Evolutionary conservation across 2,329 filamentous ascomycete species (phyloP), one percentile per base, ranked within the genome.

Genomic region (Monilinia fructicola): DNA sequence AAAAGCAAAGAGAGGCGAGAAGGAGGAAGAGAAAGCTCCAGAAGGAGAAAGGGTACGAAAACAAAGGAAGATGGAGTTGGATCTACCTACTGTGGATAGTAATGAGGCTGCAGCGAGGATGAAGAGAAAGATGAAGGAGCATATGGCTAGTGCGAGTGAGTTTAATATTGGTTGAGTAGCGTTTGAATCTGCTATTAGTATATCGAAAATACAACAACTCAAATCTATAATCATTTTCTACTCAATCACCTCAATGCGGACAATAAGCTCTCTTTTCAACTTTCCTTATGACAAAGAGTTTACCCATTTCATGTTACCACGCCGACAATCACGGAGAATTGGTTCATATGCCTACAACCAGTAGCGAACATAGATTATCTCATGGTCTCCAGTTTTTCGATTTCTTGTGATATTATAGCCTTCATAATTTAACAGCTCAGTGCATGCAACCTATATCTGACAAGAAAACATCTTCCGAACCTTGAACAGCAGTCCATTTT

Each of bases 41-140:
- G 76, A 75, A 58, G 73, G 74, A 54, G 74, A 76, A 66, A 72
- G 73, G 46, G 72, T 70, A 48, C 73, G 74, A 64, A 78, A 76
- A 68, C 76, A 77, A 70, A 77, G 71, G 64, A 78, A 77, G 54
- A 67, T 77, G 61, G 78, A 79, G 52, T 66, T 74, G 28, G 78
- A 79, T 70, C 65, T 77, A 12, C 77, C 76, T 11, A 76, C 77
- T 55, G 79, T 81, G 55, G 79, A 84, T 61, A 82, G 82, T 75
- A 82, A 86, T 76, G 83, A 85, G 75, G 84, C 82, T 18, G 87
- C 86, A 69, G 85, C 82, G 77, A 85, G 83, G 78, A 89, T 86
- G 85, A 80, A 87, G 79, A 84, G 84, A 79, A 88, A 85, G 78
- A 85, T 87, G 76, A 81, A 82, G 78, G 78, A 82, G 67, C 80